A percentile compares a stretch with the other conserved stretches of the same genome.
These are phyloP conservation scores for Termitomyces sp. DNA, from an alignment of 768 basidiomycete species.

Conservation along the genomic window DNA sequence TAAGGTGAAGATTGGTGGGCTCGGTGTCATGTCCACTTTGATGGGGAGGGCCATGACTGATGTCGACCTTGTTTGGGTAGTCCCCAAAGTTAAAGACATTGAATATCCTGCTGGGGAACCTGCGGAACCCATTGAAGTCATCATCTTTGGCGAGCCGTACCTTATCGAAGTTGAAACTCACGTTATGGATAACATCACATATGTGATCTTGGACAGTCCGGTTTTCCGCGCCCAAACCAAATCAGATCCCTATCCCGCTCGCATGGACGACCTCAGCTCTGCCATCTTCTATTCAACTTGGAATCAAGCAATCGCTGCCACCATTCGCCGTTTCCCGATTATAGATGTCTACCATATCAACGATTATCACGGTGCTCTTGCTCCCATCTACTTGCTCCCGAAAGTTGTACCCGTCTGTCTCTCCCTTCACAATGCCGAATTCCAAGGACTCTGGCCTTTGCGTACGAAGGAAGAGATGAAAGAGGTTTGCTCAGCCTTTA, in stretches of 20 bases:
- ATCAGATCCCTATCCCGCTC: conserved; percentile 91
- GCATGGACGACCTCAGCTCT: conserved; percentile 95
- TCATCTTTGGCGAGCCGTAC: conserved; percentile 95
- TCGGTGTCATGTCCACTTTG: conserved; percentile 95
- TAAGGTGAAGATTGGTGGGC: conserved; percentile 96
- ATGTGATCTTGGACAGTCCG: conserved; percentile 89
- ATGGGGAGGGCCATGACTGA: conserved; percentile 99
- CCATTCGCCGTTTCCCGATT: conserved; percentile 80
- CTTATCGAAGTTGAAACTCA: conserved; percentile 96
- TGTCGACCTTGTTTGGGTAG: conserved; percentile 90
- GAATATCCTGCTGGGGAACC: conserved; percentile 92
- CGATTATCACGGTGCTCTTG: conserved; percentile 93
- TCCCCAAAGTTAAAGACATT: conserved; percentile 93
- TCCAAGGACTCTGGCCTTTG: conserved; percentile 95
- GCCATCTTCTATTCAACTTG: conserved; percentile 98
- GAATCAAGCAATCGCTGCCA: conserved; percentile 95
- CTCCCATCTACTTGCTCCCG: conserved; percentile 86
- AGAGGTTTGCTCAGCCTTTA: conserved; percentile 97
- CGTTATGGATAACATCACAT: conserved; percentile 92
- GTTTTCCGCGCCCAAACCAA: conserved; percentile 98
- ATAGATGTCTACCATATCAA: conserved; percentile 96
- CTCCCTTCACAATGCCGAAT: conserved; percentile 95
- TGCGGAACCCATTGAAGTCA: conserved; percentile 91
- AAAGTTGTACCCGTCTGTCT: conserved; percentile 89
- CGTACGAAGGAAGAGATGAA: conserved; percentile 98